Evolutionary conservation across 805 yeast species (phyloP), one percentile per base, ranked within the genome.

Genomic region (Maudiozyma saulgeensis): DNA sequence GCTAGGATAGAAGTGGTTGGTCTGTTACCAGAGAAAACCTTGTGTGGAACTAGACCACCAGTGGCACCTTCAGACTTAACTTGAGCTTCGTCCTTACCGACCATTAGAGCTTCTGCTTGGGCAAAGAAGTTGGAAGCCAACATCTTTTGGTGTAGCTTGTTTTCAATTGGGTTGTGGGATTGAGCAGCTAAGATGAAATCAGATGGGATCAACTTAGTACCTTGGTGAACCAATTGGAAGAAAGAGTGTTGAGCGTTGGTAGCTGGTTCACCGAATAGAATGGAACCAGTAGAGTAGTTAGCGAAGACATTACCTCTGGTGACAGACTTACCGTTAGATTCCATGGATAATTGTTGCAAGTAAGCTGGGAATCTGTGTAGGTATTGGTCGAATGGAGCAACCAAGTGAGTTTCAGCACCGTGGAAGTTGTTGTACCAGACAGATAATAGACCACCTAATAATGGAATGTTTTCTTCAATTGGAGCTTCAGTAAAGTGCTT

Each of bases 201-300:
- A 37, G 98, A 75, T 62, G 99, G 99, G 60, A 93, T 93, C 68
- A 90, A 76, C 76, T 93, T 93, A 57, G 98, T 89, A 69, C 99
- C 99, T 77, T 93, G 99, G 75, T 93, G 99, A 51, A 93, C 96
- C 72, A 93, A 81, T 76, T 93, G 99, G 91, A 93, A 93, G 85
- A 93, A 93, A 34, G 97, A 90, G 75, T 93, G 99, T 77, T 93
- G 99, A 49, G 99, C 95, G 70, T 93, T 93, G 52, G 99, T 93
- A 55, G 96, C 93, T 66, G 99, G 98, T 76, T 93, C 99, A 66
- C 99, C 99, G 64, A 93, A 93, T 63, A 93, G 75, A 55, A 93
- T 88, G 53, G 96, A 78, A 61, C 99, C 99, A 45, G 98, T 91
- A 64, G 93, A 89, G 79, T 93, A 93, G 76, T 82, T 80, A 67